These are phyloP conservation scores for Penicillium sp. DNA, from an alignment of 2,329 filamentous ascomycete species.

Conservation along the genomic window DNA sequence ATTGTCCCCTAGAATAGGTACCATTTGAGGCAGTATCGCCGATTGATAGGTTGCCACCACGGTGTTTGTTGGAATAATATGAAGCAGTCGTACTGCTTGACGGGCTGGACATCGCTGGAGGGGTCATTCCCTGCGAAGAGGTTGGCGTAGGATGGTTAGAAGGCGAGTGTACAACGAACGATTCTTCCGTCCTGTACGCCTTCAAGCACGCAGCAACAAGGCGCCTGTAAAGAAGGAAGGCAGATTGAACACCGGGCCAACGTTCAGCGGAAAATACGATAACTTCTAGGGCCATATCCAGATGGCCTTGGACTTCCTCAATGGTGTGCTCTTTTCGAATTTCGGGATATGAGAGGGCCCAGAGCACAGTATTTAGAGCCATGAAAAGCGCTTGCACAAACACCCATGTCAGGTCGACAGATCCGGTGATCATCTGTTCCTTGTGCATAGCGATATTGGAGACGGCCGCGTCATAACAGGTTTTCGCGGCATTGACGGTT, in stretches of 20 bases:
- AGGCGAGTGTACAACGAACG: constrained; percentile 51
- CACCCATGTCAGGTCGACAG: constrained; percentile 88
- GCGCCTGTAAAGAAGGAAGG: constrained; percentile 80
- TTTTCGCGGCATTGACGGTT: constrained; percentile 70
- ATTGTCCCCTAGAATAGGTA: constrained; percentile 36
- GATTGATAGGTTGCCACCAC: constrained; percentile 28
- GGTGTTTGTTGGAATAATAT: constrained; percentile 33
- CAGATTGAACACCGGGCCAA: constrained; percentile 87
- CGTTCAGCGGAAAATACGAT: constrained; percentile 77
- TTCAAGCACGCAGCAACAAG: constrained; percentile 82
- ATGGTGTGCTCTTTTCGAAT: constrained; percentile 70
- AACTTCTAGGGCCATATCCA: constrained; percentile 72
- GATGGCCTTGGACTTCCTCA: constrained; percentile 72
- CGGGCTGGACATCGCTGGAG: constrained; percentile 42
- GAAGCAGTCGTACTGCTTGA: constrained; percentile 40
- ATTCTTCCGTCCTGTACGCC: constrained; percentile 69
- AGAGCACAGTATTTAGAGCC: constrained; percentile 85
- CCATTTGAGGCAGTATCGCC: constrained; percentile 30
- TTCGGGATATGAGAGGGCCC: constrained; percentile 84
- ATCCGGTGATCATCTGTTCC: constrained; percentile 72
- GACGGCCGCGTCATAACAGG: constrained; percentile 78
- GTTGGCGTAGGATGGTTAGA: constrained; percentile 43
- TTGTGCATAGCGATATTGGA: constrained; percentile 79
- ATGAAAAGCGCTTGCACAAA: constrained; percentile 88
- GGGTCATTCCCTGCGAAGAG: constrained; percentile 41